phyloP scores from a whole-genome alignment of 140 eudicot species.

The Erigeron philadelphicus region DNA sequence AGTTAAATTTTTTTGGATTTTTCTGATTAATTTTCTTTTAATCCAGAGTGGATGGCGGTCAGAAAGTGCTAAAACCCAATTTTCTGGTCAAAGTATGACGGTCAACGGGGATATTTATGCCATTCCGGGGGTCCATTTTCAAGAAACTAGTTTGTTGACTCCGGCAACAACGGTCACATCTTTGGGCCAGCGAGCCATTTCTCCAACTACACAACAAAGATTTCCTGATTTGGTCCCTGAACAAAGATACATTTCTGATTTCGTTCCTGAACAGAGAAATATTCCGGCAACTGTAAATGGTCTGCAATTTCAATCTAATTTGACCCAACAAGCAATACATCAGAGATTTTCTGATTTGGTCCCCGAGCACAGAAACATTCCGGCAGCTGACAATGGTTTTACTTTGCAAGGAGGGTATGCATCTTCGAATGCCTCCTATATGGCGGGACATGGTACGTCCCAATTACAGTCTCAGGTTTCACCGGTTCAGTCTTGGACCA shows the following conservation, averaged over 20 bases:
- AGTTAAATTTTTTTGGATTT: not conserved
- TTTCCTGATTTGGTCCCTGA: conserved; percentile 18
- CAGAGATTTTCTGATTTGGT: conserved; percentile 16
- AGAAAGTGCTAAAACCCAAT: conserved; percentile 51
- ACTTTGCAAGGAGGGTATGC: conserved; percentile 1
- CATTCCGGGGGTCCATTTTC: conserved; percentile 28
- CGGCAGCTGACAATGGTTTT: not conserved
- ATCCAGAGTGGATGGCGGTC: conserved; percentile 72
- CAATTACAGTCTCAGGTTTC: conserved; percentile 25
- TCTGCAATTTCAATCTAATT: no score
- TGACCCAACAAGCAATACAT: not conserved
- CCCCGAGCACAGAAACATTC: conserved; percentile 15
- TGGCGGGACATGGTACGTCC: conserved; percentile 18
- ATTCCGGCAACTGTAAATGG: not conserved
- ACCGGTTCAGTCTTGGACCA: conserved; percentile 34
- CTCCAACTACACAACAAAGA: conserved; percentile 20
- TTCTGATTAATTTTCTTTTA: conserved; percentile 30
- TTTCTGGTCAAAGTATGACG: conserved; percentile 45
- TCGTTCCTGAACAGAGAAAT: conserved; percentile 14
- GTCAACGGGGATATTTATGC: conserved; percentile 34
- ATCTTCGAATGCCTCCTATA: conserved; percentile 11
- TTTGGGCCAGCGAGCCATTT: conserved; percentile 19
- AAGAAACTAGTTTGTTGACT: conserved; percentile 23
- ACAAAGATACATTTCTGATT: not conserved
- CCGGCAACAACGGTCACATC: not conserved